These are phyloP conservation scores for Strigomonas galati DNA, from an alignment of 208 protist species.

Conservation along the genomic window DNA sequence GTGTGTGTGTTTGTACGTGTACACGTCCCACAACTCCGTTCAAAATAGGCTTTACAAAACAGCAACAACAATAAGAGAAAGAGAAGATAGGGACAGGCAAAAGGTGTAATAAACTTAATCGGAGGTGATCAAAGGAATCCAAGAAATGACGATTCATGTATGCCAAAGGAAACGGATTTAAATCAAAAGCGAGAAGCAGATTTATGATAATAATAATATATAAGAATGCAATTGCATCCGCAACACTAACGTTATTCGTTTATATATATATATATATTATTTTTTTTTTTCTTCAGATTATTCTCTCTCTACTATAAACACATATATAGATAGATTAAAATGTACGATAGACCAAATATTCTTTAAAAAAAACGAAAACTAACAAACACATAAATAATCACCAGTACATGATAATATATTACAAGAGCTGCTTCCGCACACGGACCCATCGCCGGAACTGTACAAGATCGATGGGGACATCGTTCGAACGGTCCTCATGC, in stretches of 20 bases:
- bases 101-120: neutral
- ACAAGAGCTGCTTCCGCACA: conserved; percentile 34
- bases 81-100: neutral
- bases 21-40: neutral
- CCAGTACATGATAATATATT: no score
- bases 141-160: neutral
- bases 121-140: neutral
- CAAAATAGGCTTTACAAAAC: neutral
- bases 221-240: conserved; percentile 8
- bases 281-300: conserved; percentile 9
- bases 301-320: conserved; percentile 3
- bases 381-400: neutral
- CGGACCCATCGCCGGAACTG: conserved; percentile 61
- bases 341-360: neutral
- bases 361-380: conserved; percentile 13
- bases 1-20: no score
- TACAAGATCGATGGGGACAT: conserved; percentile 68
- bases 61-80: neutral
- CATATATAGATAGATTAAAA: neutral
- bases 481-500: conserved; percentile 17
- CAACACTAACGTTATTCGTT: neutral
- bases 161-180: conserved; percentile 4
- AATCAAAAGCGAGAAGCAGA: no score
- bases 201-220: conserved; percentile 1
- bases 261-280: conserved; percentile 9